phyloP scores from a whole-genome alignment of 495 filamentous ascomycete genomes.

The Talaromyces borbonicus region DNA sequence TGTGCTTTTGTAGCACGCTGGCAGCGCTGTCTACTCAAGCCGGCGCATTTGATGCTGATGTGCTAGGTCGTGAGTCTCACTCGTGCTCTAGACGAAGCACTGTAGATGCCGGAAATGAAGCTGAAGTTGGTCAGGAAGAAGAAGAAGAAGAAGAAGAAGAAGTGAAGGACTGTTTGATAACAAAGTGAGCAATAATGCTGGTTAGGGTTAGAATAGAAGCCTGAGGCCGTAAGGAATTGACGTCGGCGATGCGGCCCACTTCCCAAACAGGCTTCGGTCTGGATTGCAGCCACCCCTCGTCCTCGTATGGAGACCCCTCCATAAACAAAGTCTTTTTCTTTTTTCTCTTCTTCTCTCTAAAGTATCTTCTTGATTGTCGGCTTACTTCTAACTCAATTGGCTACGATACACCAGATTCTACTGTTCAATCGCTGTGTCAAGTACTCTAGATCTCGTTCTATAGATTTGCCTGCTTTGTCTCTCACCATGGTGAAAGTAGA shows the following conservation, averaged over 20 bases:
- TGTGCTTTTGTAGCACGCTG: too few relatives aligned
- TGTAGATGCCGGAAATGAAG: too few relatives aligned
- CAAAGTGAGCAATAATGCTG: too few relatives aligned
- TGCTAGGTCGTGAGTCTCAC: too few relatives aligned
- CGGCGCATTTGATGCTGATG: neutral
- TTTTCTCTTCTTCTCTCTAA: constrained; percentile 16
- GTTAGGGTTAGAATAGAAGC: neutral
- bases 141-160: too few relatives aligned
- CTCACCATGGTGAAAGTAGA: constrained; percentile 42
- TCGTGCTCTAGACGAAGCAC: too few relatives aligned
- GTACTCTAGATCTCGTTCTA: neutral
- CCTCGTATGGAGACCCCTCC: constrained; percentile 8
- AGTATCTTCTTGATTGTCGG: too few relatives aligned
- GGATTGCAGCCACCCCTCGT: constrained; percentile 3
- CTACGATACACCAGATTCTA: constrained; percentile 9
- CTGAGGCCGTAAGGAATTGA: neutral
- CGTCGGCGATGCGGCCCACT: constrained; percentile 10
- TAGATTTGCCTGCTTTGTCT: neutral
- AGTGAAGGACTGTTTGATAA: too few relatives aligned
- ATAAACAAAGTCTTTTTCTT: constrained; percentile 13
- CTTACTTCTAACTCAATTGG: constrained; percentile 7
- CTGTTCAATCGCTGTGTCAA: constrained; percentile 9
- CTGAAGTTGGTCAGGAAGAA: too few relatives aligned
- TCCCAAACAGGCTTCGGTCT: constrained; percentile 9
- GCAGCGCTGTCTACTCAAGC: too few relatives aligned